Evolutionary conservation across 805 yeast species (phyloP).

Genomic region (Hanseniaspora valbyensis): DNA sequence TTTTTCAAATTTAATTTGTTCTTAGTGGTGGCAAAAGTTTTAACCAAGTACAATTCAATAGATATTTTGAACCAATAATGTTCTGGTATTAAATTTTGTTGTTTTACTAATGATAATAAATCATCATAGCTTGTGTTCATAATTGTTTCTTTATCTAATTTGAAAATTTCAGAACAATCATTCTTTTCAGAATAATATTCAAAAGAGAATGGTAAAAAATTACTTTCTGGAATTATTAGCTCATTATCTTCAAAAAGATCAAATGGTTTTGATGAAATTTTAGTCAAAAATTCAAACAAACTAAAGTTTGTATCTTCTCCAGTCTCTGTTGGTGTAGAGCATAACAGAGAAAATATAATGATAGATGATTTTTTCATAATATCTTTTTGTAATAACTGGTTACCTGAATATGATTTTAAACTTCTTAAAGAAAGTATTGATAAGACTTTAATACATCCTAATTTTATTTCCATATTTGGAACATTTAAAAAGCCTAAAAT

Average conservation of each 20-base stretch:
- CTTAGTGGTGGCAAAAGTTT: slow-evolving; percentile 24
- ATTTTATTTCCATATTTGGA: slow-evolving; percentile 49
- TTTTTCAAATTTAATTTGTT: slow-evolving; percentile 28
- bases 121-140: slow-evolving; percentile 19
- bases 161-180: slow-evolving; percentile 4
- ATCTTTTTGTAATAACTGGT: slow-evolving; percentile 8
- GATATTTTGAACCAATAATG: slow-evolving; percentile 57
- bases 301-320: slow-evolving; percentile 36
- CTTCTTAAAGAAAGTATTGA: slow-evolving; percentile 52
- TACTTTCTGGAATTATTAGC: not conserved
- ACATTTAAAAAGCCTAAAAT: slow-evolving; percentile 48
- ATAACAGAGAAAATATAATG: slow-evolving; percentile 32
- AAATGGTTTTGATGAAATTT: slow-evolving; percentile 5
- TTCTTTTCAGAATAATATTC: slow-evolving; percentile 36
- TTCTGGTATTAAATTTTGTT: slow-evolving; percentile 46
- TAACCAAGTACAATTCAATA: slow-evolving; percentile 51
- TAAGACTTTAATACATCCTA: slow-evolving; percentile 50
- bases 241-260: not conserved
- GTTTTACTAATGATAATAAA: slow-evolving; percentile 40
- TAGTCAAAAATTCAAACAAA: slow-evolving; percentile 22
- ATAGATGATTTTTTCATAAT: slow-evolving; percentile 38
- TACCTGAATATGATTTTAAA: slow-evolving; percentile 24
- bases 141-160: slow-evolving; percentile 6
- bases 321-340: slow-evolving; percentile 25
- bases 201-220: slow-evolving; percentile 45